phyloP scores from a whole-genome alignment of 495 filamentous ascomycete genomes.

The Xylaria grammica region DNA sequence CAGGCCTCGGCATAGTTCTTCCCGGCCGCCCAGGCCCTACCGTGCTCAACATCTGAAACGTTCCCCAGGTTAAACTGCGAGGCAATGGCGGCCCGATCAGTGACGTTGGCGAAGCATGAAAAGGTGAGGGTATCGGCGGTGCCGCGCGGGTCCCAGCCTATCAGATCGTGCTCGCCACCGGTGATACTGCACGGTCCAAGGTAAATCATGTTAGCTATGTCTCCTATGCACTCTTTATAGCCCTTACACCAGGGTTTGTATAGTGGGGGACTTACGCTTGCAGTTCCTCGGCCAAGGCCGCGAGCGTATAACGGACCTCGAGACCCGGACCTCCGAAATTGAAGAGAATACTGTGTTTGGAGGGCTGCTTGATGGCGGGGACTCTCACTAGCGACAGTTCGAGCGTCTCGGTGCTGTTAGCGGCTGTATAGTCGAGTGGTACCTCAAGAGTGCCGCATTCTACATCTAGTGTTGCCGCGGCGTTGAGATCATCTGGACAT shows the following conservation, averaged over 20 bases:
- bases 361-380: constrained; percentile 33
- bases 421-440: constrained; percentile 47
- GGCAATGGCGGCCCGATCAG: neutral
- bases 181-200: constrained; percentile 25
- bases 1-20: constrained; percentile 27
- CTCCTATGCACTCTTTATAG: neutral
- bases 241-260: too few species aligned
- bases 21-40: constrained; percentile 29
- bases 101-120: constrained; percentile 37
- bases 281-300: constrained; percentile 21
- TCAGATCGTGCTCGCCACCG: constrained; percentile 44
- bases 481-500: constrained; percentile 13
- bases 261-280: constrained; percentile 24
- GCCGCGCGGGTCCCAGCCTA: constrained; percentile 47
- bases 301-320: constrained; percentile 25
- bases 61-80: constrained; percentile 17
- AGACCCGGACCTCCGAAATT: constrained; percentile 53
- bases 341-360: constrained; percentile 44
- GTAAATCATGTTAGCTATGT: neutral
- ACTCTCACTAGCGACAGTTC: constrained; percentile 40
- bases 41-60: constrained; percentile 30
- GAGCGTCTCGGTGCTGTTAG: constrained; percentile 34
- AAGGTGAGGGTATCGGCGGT: constrained; percentile 46
- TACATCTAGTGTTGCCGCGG: constrained; percentile 13
- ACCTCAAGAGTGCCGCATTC: constrained; percentile 46